phyloP scores from a whole-genome alignment of 2,329 filamentous ascomycete genomes.

The Escovopsis sp. region DNA sequence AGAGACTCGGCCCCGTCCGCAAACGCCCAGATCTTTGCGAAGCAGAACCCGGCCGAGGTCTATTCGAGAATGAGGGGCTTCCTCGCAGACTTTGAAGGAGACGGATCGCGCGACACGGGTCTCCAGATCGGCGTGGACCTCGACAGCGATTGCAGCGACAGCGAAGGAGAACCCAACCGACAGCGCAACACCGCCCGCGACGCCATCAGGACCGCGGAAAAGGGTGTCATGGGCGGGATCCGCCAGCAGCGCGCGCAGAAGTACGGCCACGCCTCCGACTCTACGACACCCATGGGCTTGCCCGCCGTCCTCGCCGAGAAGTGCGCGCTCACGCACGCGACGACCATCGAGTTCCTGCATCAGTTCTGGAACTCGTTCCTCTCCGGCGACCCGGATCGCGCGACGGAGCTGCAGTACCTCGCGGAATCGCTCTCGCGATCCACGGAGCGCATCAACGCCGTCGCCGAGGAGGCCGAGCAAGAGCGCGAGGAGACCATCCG shows the following conservation, averaged over 20 bases:
- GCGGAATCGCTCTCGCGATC: conserved; percentile 70
- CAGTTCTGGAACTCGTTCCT: conserved; percentile 93
- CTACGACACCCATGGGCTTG: conserved; percentile 37
- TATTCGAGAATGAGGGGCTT: conserved; percentile 49
- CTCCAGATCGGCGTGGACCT: conserved; percentile 53
- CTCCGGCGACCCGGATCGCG: conserved; percentile 71
- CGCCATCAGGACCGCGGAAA: conserved; percentile 48
- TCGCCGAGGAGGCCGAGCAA: conserved; percentile 65
- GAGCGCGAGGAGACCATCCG: conserved; percentile 55
- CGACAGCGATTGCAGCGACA: conserved; percentile 54
- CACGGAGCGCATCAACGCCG: conserved; percentile 61
- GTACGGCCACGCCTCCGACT: conserved; percentile 33
- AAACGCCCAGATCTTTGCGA: conserved; percentile 41
- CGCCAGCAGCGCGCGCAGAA: conserved; percentile 45
- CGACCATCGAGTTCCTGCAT: conserved; percentile 87
- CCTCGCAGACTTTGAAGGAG: conserved; percentile 35
- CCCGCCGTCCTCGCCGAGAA: conserved; percentile 42
- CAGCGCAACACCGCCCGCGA: conserved; percentile 54
- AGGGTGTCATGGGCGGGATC: conserved; percentile 52
- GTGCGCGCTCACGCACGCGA: conserved; percentile 65
- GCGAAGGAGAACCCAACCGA: conserved; percentile 44
- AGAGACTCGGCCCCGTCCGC: conserved; percentile 32
- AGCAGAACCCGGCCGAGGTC: conserved; percentile 56
- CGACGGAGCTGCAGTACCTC: conserved; percentile 65
- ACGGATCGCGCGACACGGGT: conserved; percentile 37